phyloP scores from a whole-genome alignment of 805 yeast genomes.

The Saccharomycopsis selenospora region DNA sequence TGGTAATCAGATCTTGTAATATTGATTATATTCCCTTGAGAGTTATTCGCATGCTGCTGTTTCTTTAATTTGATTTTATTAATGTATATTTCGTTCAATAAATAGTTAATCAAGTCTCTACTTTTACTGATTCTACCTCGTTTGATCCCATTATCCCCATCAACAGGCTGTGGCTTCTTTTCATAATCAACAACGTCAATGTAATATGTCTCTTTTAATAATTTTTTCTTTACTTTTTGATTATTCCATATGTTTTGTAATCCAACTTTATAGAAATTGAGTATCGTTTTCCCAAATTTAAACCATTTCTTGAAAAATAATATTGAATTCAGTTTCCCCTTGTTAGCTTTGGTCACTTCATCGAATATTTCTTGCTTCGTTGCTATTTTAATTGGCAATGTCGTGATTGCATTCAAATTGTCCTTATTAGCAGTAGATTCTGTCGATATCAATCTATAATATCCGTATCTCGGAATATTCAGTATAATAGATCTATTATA shows the following conservation, averaged over 20 bases:
- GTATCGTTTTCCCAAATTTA: slow-evolving; percentile 38
- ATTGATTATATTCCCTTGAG: slow-evolving; percentile 26
- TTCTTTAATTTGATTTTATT: slow-evolving; percentile 30
- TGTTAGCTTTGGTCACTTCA: slow-evolving; percentile 21
- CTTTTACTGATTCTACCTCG: slow-evolving; percentile 31
- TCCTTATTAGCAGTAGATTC: not conserved
- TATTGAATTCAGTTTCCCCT: slow-evolving; percentile 23
- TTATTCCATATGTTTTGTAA: slow-evolving; percentile 49
- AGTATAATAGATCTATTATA: too few species aligned
- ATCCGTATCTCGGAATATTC: too few species aligned
- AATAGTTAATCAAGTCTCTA: slow-evolving; percentile 30
- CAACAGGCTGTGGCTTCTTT: slow-evolving; percentile 3
- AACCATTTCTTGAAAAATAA: slow-evolving; percentile 32
- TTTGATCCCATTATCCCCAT: slow-evolving; percentile 7
- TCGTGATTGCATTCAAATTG: slow-evolving; percentile 12
- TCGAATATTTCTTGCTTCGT: slow-evolving; percentile 24
- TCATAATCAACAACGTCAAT: slow-evolving; percentile 23
- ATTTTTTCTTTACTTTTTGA: slow-evolving; percentile 25
- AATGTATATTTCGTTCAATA: slow-evolving; percentile 32
- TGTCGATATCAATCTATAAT: too few species aligned
- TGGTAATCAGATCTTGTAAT: slow-evolving; percentile 42
- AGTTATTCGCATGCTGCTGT: slow-evolving; percentile 14
- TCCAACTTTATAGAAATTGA: slow-evolving; percentile 53
- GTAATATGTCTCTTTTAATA: slow-evolving; percentile 26
- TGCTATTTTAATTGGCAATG: slow-evolving; percentile 8